Base-by-base conservation (phyloP, 1,284 basidiomycete genomes). In the Meripilus lineatus region DNA sequence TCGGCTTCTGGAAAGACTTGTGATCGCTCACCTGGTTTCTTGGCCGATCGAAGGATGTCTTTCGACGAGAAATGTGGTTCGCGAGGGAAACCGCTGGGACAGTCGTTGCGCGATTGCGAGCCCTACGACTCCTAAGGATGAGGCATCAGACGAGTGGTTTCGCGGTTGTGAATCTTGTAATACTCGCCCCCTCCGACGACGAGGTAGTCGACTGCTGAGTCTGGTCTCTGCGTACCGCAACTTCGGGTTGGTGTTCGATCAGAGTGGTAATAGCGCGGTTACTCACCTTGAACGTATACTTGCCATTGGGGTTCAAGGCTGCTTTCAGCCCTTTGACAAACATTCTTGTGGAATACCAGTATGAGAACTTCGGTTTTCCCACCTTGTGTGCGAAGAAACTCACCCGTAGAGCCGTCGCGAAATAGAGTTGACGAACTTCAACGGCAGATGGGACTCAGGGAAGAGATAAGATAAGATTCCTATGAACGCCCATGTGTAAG, bases 11-110 rank as follows among this genome's bases (percentile, higher is more conserved):
- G n/a, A n/a, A n/a, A n/a, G n/a, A n/a, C n/a, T n/a, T n/a, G n/a
- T n/a, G n/a, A n/a, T n/a, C 40, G 49, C 67, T 41, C 54, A 86
- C 92, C 89, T 93, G 11, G 72, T 92, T 59, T 94, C 91, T 59
- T 92, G 81, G 2, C 92, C 91, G 2, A 79, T 79, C 39, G 68
- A 65, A 3, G 61, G 60, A 61, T 90, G 84, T 51, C 95, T 71
- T 62, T 99, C 95, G 0, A 97, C 77, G 2, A 98, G 70, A 60
- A 83, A 89, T 1, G 89, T 94, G 3, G 89, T 83, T 61, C 83
- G 85, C 3, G 70, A 66, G 1, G 80, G 86, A 64, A 81, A 88
- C 21, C 71, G 73, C 40, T 77, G 71, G 5, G 80, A 78, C 5
- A 97, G 70, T 4, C 79, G 76, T 43, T 89, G 81, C 0, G 92